Conservation (phyloP, 2,329 filamentous ascomycete genomes). For the Neopestalotiopsis rosae region DNA sequence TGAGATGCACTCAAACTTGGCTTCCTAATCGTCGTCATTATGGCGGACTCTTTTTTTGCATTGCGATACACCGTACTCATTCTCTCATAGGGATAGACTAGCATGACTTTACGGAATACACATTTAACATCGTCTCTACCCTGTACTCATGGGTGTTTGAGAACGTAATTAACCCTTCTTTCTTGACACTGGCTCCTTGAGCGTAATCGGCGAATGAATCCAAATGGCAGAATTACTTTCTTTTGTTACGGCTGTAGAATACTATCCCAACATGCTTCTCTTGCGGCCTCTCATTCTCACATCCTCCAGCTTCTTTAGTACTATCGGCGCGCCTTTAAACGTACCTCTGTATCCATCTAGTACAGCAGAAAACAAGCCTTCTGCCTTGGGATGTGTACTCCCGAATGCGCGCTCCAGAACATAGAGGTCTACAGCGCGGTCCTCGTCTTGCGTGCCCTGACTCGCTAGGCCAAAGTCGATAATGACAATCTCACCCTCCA, state of each 20-base stretch:
- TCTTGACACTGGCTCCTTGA: background rate
- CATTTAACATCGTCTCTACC: background rate
- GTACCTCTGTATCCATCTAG: constrained; percentile 74
- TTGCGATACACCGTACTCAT: constrained; percentile 3
- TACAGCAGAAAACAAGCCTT: constrained; percentile 75
- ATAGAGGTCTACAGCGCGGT: constrained; percentile 94
- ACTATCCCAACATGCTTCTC: constrained; percentile 91
- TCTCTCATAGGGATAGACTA: constrained; percentile 10
- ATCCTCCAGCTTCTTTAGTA: constrained; percentile 85
- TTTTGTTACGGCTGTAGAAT: background rate
- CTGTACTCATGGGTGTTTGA: background rate
- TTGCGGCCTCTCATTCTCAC: constrained; percentile 94
- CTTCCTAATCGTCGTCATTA: background rate
- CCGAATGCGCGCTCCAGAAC: constrained; percentile 94
- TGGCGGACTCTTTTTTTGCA: constrained; percentile 4
- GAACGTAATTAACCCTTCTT: background rate
- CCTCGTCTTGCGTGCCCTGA: constrained; percentile 84
- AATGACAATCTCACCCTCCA: constrained; percentile 79
- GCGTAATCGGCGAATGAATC: background rate
- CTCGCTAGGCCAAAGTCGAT: constrained; percentile 94
- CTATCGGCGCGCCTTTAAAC: constrained; percentile 76
- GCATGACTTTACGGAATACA: constrained; percentile 6
- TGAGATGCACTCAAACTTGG: background rate
- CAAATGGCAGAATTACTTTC: background rate
- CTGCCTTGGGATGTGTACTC: constrained; percentile 89